These are phyloP conservation scores for Populus nigra DNA, from an alignment of 345 rosid genomes.

Conservation along the genomic window DNA sequence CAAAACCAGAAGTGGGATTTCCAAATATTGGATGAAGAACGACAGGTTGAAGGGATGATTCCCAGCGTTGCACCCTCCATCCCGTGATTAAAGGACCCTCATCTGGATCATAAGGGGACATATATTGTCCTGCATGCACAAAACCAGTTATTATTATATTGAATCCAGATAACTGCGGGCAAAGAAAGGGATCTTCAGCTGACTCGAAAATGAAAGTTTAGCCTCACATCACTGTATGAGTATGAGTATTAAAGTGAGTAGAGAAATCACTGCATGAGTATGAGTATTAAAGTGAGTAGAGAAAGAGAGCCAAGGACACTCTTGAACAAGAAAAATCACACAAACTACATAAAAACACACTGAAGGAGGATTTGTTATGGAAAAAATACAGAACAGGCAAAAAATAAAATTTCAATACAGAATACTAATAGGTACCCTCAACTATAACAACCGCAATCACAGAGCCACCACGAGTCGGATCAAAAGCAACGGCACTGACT, in stretches of 20 bases:
- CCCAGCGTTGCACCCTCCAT: conserved; percentile 99
- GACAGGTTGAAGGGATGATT: conserved; percentile 93
- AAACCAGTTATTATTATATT: conserved; percentile 7
- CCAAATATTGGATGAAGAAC: conserved; percentile 98
- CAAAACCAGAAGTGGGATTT: conserved; percentile 84
- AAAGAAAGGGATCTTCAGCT: background rate
- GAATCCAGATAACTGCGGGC: conserved; percentile 3
- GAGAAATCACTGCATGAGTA: background rate
- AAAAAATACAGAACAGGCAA: background rate
- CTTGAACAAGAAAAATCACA: background rate
- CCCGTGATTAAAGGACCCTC: conserved; percentile 99
- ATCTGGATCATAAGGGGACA: conserved; percentile 99
- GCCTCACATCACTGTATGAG: background rate
- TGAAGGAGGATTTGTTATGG: background rate
- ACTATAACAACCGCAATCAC: conserved; percentile 97
- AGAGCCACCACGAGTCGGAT: conserved; percentile 98
- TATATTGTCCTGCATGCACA: conserved; percentile 73
- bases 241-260: background rate
- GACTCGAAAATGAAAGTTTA: background rate
- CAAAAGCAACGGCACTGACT: conserved; percentile 98
- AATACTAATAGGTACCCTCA: conserved; percentile 56
- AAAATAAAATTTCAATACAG: background rate
- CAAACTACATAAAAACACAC: background rate
- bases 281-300: background rate
- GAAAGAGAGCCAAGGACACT: background rate